phyloP scores from a whole-genome alignment of 1,284 basidiomycete genomes.

The Rugosomyces carneus region DNA sequence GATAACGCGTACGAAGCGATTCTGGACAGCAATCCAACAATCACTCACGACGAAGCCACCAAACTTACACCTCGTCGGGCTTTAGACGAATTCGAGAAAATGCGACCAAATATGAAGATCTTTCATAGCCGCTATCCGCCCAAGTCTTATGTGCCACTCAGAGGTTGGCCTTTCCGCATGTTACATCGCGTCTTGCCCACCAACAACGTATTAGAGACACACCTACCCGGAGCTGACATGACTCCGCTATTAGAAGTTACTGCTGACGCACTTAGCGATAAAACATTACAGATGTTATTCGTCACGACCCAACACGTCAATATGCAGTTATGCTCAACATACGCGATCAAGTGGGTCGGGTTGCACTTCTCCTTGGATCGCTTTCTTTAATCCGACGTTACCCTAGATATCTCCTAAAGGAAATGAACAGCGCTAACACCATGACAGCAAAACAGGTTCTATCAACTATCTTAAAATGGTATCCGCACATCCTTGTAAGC shows the following conservation, averaged over 20 bases:
- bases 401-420: slow-evolving; percentile 8
- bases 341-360: slow-evolving; percentile 9
- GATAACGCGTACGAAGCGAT: slow-evolving; percentile 3
- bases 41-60: slow-evolving; percentile 1
- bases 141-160: slow-evolving; percentile 7
- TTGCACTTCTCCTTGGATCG: neutral
- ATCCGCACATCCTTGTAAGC: slow-evolving; percentile 10
- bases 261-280: slow-evolving; percentile 8
- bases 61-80: slow-evolving; percentile 1
- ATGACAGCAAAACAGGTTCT: slow-evolving; percentile 8
- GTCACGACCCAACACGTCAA: slow-evolving; percentile 9
- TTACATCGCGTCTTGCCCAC: neutral
- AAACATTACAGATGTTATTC: slow-evolving; percentile 12
- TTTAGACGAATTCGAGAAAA: slow-evolving; percentile 7
- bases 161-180: slow-evolving; percentile 2
- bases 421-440: slow-evolving; percentile 3
- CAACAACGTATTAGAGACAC: slow-evolving; percentile 9
- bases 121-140: slow-evolving; percentile 11
- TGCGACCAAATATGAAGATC: slow-evolving; percentile 3
- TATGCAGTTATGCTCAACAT: slow-evolving; percentile 8
- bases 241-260: slow-evolving; percentile 9
- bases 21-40: slow-evolving; percentile 1
- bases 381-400: too few species aligned
- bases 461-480: slow-evolving; percentile 8
- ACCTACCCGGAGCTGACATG: slow-evolving; percentile 4